Base-by-base conservation (phyloP, 129 eudicot genomes). In the Flaveria brownii region DNA sequence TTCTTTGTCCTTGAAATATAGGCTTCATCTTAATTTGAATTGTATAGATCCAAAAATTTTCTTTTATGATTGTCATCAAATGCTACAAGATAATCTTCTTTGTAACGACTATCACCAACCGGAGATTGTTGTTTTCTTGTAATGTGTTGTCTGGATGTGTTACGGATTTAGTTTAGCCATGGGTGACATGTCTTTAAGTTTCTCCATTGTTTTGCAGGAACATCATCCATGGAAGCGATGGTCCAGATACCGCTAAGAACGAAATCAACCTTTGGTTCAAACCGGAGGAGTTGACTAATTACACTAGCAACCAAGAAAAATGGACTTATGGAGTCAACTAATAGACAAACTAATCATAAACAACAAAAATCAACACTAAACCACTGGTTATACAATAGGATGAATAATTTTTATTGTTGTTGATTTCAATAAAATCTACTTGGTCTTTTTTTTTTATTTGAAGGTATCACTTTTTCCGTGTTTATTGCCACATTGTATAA, bases 231-330 rank as follows among this genome's bases (percentile, higher is more conserved):
- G 99, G 99, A 49, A 95, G 99, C 30, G 99, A 95, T 69, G 99
- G 99, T 55, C 99, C 96, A n/a, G 99, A 95, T 85, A 95, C 99
- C 0, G 99, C 99, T 75, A 89, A 91, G 86, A 91, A 91, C 68
- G 99, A 95, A 80, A 95, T 95, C 64, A 86, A 70, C 64, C 86
- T 95, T 20, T 95, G 99, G 99, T 95, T 95, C 82, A 91, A 91
- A 78, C 97, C 94, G 0, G 99, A 95, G 72, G 99, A 95, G 85
- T 72, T 95, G 80, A 90, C 89, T 10, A 89, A 68, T 56, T 95
- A 95, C 84, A 81, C 92, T 8, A 86, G 88, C 89, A 91, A 91
- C 56, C 72, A 93, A 39, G 99, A 95, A 86, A 95, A 91, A 82
- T 95, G 99, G 99, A 41, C 88, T 45, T 91, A 91, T 79, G 99